Evolutionary conservation across 768 basidiomycete genomes (phyloP).

Genomic region (Coprinellus micaceus): DNA sequence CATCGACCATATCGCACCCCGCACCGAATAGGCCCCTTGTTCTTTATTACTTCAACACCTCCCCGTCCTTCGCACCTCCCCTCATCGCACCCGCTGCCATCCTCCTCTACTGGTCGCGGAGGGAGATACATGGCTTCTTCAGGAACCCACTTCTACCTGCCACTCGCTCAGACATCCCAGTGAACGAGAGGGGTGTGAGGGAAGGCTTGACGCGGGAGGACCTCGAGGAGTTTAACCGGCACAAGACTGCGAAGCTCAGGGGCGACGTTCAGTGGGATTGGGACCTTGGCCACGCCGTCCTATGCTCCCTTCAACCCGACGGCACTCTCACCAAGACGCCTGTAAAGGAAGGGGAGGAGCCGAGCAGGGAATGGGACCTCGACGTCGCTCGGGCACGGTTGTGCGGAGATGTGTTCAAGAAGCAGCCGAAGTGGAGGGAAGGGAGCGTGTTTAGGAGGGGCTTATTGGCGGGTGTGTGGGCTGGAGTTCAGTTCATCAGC

Average conservation of each 20-base stretch:
- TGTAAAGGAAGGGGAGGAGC: too few relatives aligned
- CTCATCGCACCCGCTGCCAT: constrained; percentile 56
- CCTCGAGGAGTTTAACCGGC: constrained; percentile 51
- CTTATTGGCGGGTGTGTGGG: constrained; percentile 52
- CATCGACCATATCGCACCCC: too few relatives aligned
- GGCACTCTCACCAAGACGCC: too few relatives aligned
- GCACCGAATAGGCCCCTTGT: constrained; percentile 46
- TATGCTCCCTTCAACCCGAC: too few relatives aligned
- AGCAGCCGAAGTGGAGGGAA: constrained; percentile 23
- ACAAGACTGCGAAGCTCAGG: constrained; percentile 8
- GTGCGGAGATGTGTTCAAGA: constrained; percentile 35
- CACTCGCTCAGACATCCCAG: too few relatives aligned
- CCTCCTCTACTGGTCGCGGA: constrained; percentile 57
- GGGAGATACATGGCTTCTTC: constrained; percentile 44
- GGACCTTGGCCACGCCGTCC: constrained; percentile 7
- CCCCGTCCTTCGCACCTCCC: constrained; percentile 26
- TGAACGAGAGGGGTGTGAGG: constrained; percentile 15
- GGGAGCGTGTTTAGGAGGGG: constrained; percentile 48
- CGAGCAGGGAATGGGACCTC: constrained; percentile 45
- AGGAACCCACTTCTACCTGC: constrained; percentile 34
- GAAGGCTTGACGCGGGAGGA: constrained; percentile 52
- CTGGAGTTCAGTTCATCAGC: constrained; percentile 55
- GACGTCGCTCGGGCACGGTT: constrained; percentile 51
- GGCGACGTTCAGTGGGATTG: constrained; percentile 17
- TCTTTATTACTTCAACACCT: constrained; percentile 19